Conservation (phyloP, 495 filamentous ascomycete genomes). For the Penicillium cinerascens region DNA sequence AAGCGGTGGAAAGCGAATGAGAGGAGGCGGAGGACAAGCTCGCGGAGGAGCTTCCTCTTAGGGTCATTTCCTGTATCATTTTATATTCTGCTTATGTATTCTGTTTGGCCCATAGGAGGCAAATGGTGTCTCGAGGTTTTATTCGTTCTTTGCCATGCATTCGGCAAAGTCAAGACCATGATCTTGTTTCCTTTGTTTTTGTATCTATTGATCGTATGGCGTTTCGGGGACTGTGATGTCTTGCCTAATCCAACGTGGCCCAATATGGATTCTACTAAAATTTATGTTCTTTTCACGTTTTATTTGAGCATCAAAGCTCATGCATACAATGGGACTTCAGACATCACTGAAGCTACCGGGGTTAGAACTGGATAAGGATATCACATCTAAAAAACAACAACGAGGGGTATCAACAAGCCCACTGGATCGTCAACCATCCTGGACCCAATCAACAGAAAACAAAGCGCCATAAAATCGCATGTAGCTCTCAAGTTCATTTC, state of each 20-base stretch:
- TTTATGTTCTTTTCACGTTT: too few relatives aligned
- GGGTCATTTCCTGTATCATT: slow-evolving; percentile 3
- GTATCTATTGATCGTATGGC: slow-evolving; percentile 19
- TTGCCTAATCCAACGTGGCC: neutral
- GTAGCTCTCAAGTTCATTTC: slow-evolving; percentile 20
- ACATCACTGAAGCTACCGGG: neutral
- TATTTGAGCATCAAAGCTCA: neutral
- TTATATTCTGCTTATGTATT: slow-evolving; percentile 13
- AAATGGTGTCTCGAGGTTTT: neutral
- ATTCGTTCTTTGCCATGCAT: neutral
- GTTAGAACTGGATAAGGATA: neutral
- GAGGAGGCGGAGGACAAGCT: slow-evolving; percentile 46
- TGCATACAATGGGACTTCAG: neutral
- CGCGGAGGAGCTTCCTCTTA: slow-evolving; percentile 19
- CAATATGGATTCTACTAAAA: neutral
- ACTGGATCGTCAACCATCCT: neutral
- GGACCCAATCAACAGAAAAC: neutral
- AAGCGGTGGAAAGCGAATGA: slow-evolving; percentile 49
- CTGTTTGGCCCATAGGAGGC: neutral
- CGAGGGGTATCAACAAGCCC: neutral
- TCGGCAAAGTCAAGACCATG: neutral
- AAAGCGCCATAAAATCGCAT: neutral
- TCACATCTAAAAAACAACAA: neutral
- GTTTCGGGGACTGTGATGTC: neutral
- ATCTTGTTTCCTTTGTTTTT: slow-evolving; percentile 11